Conservation (phyloP, 2,329 filamentous ascomycete genomes). For the Pseudovirgaria hyperparasitica region DNA sequence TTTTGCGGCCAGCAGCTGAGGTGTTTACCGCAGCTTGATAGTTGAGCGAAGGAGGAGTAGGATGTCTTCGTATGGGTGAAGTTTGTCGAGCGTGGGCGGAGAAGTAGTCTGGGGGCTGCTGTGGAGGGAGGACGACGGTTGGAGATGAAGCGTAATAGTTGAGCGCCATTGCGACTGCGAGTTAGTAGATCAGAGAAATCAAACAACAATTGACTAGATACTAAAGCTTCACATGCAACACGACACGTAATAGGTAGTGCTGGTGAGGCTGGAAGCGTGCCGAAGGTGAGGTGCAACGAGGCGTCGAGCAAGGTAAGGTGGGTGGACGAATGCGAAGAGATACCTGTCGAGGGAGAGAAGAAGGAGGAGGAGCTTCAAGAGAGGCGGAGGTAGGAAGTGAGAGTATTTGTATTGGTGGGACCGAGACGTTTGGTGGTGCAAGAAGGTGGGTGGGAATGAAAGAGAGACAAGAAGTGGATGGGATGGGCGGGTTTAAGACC, state of each 20-base stretch:
- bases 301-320: no score
- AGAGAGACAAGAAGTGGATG: conserved; percentile 3
- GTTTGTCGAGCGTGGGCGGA: conserved; percentile 17
- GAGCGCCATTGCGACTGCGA: conserved; percentile 28
- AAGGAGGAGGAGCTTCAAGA: neutral
- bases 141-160: conserved; percentile 36
- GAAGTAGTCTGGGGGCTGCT: conserved; percentile 24
- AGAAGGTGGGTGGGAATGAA: conserved; percentile 5
- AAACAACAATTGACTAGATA: neutral
- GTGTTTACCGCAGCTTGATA: conserved; percentile 28
- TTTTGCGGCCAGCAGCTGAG: conserved; percentile 53
- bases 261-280: conserved; percentile 16
- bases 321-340: conserved; percentile 5
- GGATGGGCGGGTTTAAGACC: no score
- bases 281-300: no score
- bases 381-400: neutral
- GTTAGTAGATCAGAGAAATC: conserved; percentile 22
- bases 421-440: conserved; percentile 1
- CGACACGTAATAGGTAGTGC: conserved; percentile 12
- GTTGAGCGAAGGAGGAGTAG: conserved; percentile 29
- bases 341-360: conserved; percentile 11
- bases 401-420: no score
- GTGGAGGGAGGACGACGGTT: conserved; percentile 32
- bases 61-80: conserved; percentile 22
- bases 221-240: conserved; percentile 16